Evolutionary conservation across 1,284 basidiomycete species (phyloP).

Genomic region (Amylostereum chailletii): DNA sequence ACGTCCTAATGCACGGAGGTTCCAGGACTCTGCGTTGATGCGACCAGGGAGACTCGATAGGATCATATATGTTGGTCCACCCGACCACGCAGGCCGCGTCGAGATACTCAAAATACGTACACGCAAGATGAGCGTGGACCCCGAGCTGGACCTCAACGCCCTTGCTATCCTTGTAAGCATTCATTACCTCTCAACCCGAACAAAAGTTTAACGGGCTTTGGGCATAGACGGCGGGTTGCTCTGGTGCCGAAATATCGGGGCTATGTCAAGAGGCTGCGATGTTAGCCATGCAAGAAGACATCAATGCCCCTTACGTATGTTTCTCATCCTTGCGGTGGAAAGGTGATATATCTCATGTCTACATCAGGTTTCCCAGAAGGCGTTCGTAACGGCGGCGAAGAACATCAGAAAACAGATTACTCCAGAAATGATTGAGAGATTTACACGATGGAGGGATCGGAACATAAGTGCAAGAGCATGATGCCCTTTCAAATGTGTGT

Average conservation of each 20-base stretch:
- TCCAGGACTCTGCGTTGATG: slow-evolving; percentile 88
- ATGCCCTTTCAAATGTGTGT: too few relatives aligned
- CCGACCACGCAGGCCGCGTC: slow-evolving; percentile 68
- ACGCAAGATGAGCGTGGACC: slow-evolving; percentile 72
- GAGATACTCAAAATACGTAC: slow-evolving; percentile 83
- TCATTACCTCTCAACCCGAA: background rate
- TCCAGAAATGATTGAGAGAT: slow-evolving; percentile 66
- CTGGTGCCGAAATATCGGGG: slow-evolving; percentile 89
- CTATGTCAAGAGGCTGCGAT: slow-evolving; percentile 97
- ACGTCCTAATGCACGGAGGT: background rate
- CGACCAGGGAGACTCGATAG: slow-evolving; percentile 94
- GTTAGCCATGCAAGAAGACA: slow-evolving; percentile 80
- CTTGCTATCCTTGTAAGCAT: slow-evolving; percentile 59
- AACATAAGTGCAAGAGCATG: slow-evolving; percentile 8
- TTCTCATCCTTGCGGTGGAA: background rate
- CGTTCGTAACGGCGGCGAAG: slow-evolving; percentile 72
- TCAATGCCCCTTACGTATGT: slow-evolving; percentile 69
- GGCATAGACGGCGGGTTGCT: slow-evolving; percentile 83
- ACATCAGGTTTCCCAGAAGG: slow-evolving; percentile 60
- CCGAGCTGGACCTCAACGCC: slow-evolving; percentile 56
- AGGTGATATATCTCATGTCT: background rate
- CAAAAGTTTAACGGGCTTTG: background rate
- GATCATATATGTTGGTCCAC: slow-evolving; percentile 91
- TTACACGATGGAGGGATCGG: slow-evolving; percentile 50
- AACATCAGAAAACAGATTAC: slow-evolving; percentile 82